Evolutionary conservation across 768 basidiomycete genomes (phyloP).

Genomic region (Kwoniella europaea): DNA sequence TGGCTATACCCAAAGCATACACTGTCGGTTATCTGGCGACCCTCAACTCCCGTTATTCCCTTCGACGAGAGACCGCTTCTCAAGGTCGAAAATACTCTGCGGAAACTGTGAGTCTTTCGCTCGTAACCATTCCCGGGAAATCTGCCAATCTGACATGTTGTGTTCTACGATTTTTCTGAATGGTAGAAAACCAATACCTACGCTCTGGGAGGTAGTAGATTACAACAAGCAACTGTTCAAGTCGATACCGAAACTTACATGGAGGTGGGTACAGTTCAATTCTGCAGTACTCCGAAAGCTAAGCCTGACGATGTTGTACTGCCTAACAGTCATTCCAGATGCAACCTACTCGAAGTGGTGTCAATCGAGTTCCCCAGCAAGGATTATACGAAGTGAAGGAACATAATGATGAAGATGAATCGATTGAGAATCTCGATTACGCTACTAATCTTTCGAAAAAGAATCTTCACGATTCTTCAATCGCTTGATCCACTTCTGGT

Average conservation of each 20-base stretch:
- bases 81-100: not conserved
- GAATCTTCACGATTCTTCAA: slow-evolving; percentile 2
- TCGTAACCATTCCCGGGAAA: not conserved
- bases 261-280: slow-evolving; percentile 14
- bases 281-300: no score
- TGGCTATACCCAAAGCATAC: slow-evolving; percentile 20
- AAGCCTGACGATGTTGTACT: not conserved
- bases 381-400: slow-evolving; percentile 8
- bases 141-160: not conserved
- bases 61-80: slow-evolving; percentile 6
- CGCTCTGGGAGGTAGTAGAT: slow-evolving; percentile 7
- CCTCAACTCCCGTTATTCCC: slow-evolving; percentile 25
- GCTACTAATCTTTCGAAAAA: slow-evolving; percentile 6
- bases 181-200: slow-evolving; percentile 27
- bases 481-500: not conserved
- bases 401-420: slow-evolving; percentile 2
- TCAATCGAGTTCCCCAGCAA: not conserved
- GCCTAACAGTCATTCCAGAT: not conserved
- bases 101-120: not conserved
- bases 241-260: slow-evolving; percentile 28
- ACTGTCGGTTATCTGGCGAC: slow-evolving; percentile 15
- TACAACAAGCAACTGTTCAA: slow-evolving; percentile 29
- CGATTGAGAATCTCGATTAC: slow-evolving; percentile 13
- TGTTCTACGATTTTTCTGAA: not conserved
- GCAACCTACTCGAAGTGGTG: not conserved